phyloP scores from a whole-genome alignment of 345 rosid genomes.

The Brassica nigra region DNA sequence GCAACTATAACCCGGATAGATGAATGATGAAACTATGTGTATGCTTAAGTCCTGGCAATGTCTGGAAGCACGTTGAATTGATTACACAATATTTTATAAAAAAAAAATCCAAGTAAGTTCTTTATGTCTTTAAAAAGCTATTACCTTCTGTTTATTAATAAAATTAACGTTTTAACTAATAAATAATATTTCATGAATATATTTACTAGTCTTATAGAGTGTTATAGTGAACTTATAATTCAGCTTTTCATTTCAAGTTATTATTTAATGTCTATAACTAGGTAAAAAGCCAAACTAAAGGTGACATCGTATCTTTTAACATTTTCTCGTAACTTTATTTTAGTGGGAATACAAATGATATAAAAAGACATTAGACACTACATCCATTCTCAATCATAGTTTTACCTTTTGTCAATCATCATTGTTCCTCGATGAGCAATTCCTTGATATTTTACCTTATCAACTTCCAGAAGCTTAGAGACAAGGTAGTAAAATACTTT shows the following conservation, averaged over 20 bases:
- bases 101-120: not conserved
- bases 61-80: not conserved
- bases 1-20: not conserved
- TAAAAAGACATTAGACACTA: not conserved
- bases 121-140: not conserved
- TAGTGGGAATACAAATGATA: not conserved
- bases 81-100: not conserved
- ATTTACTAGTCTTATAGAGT: not conserved
- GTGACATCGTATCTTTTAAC: not conserved
- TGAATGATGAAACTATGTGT: not conserved
- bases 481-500: not conserved
- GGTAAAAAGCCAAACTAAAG: not conserved
- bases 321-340: not conserved
- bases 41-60: not conserved
- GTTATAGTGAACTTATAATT: not conserved
- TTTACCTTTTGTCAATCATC: not conserved
- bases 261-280: not conserved
- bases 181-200: not conserved
- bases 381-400: not conserved
- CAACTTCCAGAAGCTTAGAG: not conserved
- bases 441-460: not conserved
- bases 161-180: not conserved
- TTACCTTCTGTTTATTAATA: not conserved
- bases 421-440: not conserved
- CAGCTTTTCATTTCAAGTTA: not conserved